Evolutionary conservation across 1,284 basidiomycete genomes (phyloP), one percentile per base, ranked within the genome.

Genomic region (Porogramme epimiltina): DNA sequence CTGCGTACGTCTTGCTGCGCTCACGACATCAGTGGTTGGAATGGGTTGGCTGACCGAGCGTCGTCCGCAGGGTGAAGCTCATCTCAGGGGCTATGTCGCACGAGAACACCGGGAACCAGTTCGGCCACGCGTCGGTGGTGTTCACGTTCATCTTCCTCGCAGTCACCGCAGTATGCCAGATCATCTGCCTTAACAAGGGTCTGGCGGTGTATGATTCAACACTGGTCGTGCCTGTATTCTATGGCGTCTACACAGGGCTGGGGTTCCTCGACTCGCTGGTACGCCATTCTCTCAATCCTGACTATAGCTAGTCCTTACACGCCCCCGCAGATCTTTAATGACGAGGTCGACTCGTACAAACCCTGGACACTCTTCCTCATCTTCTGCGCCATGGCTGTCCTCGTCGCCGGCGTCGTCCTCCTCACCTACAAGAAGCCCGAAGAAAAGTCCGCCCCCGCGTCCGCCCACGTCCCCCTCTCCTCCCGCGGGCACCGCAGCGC

Each of bases 351-450:
- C 53, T 81, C 91, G 18, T 97, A 95, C 69, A 77, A 87, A 51
- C 79, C 86, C 16, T 95, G 93, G 91, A 85, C 87, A 1, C 81
- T 95, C 19, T 89, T 94, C 72, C 79, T 91, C 45, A 91, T 95
- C 56, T 93, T 91, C 65, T 69, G 86, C 40, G 93, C 91, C 1
- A 94, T 97, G 59, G 71, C 83, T 34, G 78, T 95, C 40, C 84
- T 97, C 50, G 88, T 97, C 42, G 83, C 80, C 0, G 94, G 94
- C 3, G 94, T 97, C 37, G 87, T 95, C 25, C 79, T 93, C 4
- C 75, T 93, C 33, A 92, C 90, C 4, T 83, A 88, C 71, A 91
- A 92, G 73, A 92, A 93, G 62, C 90, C 90, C 0, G 89, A 61
- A 63, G 40, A 62, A 64, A 36, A 49, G 4, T 44, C 47, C 8